phyloP scores from a whole-genome alignment of 192 early-diverging fungal species.

The Jimgerdemannia lactiflua region DNA sequence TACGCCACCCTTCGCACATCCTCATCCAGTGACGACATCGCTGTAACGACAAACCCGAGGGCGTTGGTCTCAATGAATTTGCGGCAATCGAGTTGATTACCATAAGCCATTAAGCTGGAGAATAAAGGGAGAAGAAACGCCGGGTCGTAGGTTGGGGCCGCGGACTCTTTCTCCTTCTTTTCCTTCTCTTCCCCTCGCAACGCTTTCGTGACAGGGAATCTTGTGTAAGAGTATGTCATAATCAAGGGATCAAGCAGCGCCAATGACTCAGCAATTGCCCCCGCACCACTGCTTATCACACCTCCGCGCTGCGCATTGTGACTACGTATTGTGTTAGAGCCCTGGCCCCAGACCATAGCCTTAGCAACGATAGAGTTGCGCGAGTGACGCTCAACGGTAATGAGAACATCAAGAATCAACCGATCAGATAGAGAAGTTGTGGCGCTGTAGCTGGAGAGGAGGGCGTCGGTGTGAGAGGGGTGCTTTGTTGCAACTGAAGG shows the following conservation, averaged over 20 bases:
- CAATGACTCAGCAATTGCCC: constrained; percentile 51
- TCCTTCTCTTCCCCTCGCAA: constrained; percentile 17
- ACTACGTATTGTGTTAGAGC: constrained; percentile 40
- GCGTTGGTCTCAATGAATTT: constrained; percentile 66
- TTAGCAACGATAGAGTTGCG: constrained; percentile 55
- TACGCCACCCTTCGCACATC: constrained; percentile 59
- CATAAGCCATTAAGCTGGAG: constrained; percentile 45
- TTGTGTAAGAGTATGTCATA: constrained; percentile 59
- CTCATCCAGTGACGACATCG: constrained; percentile 51
- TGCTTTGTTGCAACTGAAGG: constrained; percentile 45
- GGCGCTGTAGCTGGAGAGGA: constrained; percentile 57
- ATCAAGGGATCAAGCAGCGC: constrained; percentile 56
- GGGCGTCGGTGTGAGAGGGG: constrained; percentile 38
- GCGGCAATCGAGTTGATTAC: constrained; percentile 53
- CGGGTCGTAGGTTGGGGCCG: constrained; percentile 57
- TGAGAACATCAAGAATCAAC: constrained; percentile 49
- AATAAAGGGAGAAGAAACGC: constrained; percentile 72
- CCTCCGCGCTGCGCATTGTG: constrained; percentile 21
- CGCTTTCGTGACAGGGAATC: constrained; percentile 43
- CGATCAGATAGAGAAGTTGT: constrained; percentile 52
- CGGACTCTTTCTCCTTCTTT: background rate
- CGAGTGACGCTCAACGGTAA: constrained; percentile 54
- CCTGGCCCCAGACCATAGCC: constrained; percentile 56
- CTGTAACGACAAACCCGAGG: constrained; percentile 64
- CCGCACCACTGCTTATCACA: constrained; percentile 30